A percentile compares a stretch with the other conserved stretches of the same genome.
These are phyloP conservation scores for Populus alba DNA, from an alignment of 345 rosid genomes.

Conservation along the genomic window DNA sequence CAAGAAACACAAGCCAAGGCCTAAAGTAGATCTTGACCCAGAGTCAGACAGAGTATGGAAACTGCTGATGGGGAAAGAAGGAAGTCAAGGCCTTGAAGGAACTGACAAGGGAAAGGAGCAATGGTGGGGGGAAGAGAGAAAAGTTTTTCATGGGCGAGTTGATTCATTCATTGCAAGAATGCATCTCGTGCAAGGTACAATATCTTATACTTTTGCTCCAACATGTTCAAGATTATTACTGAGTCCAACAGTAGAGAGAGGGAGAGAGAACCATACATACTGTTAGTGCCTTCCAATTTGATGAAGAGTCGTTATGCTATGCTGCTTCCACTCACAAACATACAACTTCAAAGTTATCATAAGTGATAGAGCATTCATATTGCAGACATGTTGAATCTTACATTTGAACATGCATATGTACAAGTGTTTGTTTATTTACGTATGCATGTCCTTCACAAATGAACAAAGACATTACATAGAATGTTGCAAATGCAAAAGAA, in stretches of 20 bases:
- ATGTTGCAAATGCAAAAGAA: neutral
- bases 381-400: neutral
- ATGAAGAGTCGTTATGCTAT: neutral
- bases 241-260: neutral
- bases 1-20: slow-evolving; percentile 65
- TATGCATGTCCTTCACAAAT: neutral
- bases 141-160: slow-evolving; percentile 68
- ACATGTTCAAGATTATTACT: neutral
- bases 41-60: slow-evolving; percentile 88
- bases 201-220: neutral
- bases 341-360: neutral
- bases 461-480: neutral
- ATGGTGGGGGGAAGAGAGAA: slow-evolving; percentile 90
- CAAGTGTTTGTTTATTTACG: neutral
- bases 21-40: slow-evolving; percentile 85
- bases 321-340: neutral
- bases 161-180: slow-evolving; percentile 87
- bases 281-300: neutral
- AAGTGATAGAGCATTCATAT: neutral
- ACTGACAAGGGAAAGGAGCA: slow-evolving; percentile 51
- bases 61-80: slow-evolving; percentile 76
- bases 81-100: slow-evolving; percentile 44
- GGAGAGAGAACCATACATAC: neutral
- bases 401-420: neutral
- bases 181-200: slow-evolving; percentile 93